Percentiles rank a stretch among this genome's conserved stretches.
These are phyloP conservation scores for Penicillium sp. DNA, from an alignment of 2,329 filamentous ascomycete genomes.

Conservation along the genomic window DNA sequence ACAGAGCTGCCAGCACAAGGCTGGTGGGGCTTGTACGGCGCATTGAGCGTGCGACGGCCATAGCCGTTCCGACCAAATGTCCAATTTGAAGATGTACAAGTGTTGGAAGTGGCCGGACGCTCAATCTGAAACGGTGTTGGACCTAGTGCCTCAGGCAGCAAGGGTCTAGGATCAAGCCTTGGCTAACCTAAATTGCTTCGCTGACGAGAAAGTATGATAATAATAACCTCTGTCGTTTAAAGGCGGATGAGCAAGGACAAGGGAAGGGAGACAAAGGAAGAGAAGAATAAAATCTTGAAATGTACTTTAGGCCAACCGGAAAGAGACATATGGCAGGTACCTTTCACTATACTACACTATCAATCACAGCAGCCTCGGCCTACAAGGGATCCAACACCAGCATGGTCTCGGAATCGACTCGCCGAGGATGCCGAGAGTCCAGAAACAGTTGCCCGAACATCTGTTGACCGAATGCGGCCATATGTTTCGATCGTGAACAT, in stretches of 20 bases:
- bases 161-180: not conserved
- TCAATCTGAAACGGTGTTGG: conserved; percentile 14
- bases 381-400: not conserved
- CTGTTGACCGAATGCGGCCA: not conserved
- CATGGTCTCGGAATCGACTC: not conserved
- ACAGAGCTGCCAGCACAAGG: conserved; percentile 67
- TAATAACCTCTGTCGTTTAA: not conserved
- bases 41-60: conserved; percentile 65
- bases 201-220: not conserved
- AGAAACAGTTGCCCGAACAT: conserved; percentile 10
- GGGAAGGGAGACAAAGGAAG: not conserved
- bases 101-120: conserved; percentile 1
- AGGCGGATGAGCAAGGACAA: not conserved
- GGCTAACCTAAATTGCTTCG: not conserved
- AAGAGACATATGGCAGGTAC: not conserved
- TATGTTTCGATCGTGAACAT: conserved; percentile 7
- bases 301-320: not conserved
- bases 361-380: not conserved
- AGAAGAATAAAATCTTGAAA: not conserved
- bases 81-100: conserved; percentile 6
- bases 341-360: not conserved
- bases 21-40: conserved; percentile 79
- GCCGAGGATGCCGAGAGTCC: conserved; percentile 6
- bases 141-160: conserved; percentile 12
- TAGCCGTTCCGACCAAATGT: conserved; percentile 29